phyloP scores from a whole-genome alignment of 2,329 filamentous ascomycete species.

The Exophiala sideris region DNA sequence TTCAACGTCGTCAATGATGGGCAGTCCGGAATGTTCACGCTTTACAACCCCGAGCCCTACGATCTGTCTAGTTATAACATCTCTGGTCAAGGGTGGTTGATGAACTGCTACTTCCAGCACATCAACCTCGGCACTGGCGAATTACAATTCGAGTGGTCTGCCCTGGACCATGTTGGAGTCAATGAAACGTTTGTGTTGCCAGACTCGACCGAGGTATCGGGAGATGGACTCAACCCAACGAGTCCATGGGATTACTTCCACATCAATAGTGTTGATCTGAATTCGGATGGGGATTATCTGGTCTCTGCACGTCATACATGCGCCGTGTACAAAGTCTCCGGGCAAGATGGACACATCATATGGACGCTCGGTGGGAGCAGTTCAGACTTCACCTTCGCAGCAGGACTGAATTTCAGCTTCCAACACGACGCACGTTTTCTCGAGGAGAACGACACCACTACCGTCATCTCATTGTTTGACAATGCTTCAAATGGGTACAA shows the following conservation, averaged over 20 bases:
- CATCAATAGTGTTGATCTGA: conserved; percentile 43
- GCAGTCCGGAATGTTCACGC: conserved; percentile 36
- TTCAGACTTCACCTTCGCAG: conserved; percentile 28
- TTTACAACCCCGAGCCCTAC: conserved; percentile 32
- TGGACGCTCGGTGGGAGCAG: conserved; percentile 39
- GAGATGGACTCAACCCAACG: conserved; percentile 45
- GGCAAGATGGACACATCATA: conserved; percentile 37
- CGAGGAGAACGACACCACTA: conserved; percentile 38
- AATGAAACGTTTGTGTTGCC: conserved; percentile 46
- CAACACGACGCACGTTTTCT: conserved; percentile 43
- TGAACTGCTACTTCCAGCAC: conserved; percentile 44
- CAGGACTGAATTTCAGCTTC: conserved; percentile 36
- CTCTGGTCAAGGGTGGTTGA: conserved; percentile 19
- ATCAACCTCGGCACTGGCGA: conserved; percentile 51
- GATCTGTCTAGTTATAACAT: conserved; percentile 14
- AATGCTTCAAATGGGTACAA: conserved; percentile 44
- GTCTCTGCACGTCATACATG: conserved; percentile 43
- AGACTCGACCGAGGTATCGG: conserved; percentile 42
- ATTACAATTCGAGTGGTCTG: conserved; percentile 59
- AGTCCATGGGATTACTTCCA: conserved; percentile 47
- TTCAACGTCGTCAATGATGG: conserved; percentile 46
- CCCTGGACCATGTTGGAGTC: conserved; percentile 53
- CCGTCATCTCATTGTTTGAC: conserved; percentile 40
- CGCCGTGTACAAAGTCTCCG: conserved; percentile 41
- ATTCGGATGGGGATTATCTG: conserved; percentile 40